These are phyloP conservation scores for Mortierella hygrophila DNA, from an alignment of 192 early-diverging fungal species.

Conservation along the genomic window DNA sequence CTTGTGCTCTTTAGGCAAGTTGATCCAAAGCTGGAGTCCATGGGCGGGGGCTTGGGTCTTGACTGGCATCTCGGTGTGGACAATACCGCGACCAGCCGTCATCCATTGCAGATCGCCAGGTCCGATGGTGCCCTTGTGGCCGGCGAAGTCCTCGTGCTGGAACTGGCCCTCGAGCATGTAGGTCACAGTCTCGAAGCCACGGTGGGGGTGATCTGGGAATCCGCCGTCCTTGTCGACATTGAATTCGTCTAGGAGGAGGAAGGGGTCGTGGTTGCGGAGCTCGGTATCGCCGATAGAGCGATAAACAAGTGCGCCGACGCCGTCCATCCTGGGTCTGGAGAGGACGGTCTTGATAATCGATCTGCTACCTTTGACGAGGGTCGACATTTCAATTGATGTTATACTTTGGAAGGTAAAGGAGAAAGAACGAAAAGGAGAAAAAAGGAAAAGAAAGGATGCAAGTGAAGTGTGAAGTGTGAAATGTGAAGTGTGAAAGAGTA, in stretches of 20 bases:
- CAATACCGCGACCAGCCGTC: slow-evolving; percentile 76
- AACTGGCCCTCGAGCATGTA: slow-evolving; percentile 68
- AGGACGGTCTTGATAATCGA: slow-evolving; percentile 15
- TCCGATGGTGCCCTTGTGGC: slow-evolving; percentile 64
- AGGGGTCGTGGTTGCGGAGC: slow-evolving; percentile 46
- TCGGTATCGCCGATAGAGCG: slow-evolving; percentile 76
- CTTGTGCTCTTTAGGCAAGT: slow-evolving; percentile 66
- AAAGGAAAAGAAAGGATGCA: neutral
- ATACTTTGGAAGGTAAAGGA: neutral
- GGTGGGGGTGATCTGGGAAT: slow-evolving; percentile 64
- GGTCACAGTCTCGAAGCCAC: slow-evolving; percentile 78
- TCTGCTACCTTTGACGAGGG: neutral
- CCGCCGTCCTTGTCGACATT: slow-evolving; percentile 37
- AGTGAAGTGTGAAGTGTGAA: too few relatives aligned
- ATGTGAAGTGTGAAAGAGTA: too few relatives aligned
- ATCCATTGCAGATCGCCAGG: slow-evolving; percentile 73
- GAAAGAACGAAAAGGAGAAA: neutral
- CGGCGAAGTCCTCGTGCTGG: slow-evolving; percentile 69
- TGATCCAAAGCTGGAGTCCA: slow-evolving; percentile 75
- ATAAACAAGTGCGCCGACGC: slow-evolving; percentile 84
- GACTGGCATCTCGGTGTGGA: slow-evolving; percentile 68
- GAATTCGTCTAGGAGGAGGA: slow-evolving; percentile 44
- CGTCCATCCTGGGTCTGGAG: slow-evolving; percentile 69
- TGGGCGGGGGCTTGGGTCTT: slow-evolving; percentile 42
- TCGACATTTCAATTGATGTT: neutral